Evolutionary conservation across 2,329 filamentous ascomycete species (phyloP), one percentile per base, ranked within the genome.

Genomic region (Hypoxylon rubiginosum): DNA sequence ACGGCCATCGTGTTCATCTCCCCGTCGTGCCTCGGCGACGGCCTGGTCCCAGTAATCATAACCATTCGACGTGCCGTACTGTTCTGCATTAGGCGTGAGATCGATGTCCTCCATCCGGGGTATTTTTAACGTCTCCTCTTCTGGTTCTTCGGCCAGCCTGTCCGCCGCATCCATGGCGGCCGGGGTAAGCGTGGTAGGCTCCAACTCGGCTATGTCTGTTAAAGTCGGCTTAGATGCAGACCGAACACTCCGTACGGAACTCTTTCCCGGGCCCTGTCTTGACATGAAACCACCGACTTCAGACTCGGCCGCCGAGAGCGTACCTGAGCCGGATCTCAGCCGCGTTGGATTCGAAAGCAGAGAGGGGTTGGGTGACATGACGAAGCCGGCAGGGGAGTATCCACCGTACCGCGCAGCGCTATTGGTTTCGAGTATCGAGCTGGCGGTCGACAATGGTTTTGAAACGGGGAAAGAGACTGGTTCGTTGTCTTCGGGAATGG

Each of bases 361-460:
- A 3, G 90, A 91, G 36, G 88, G 84, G 46, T 82, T 85, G 0
- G 91, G 90, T 45, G 90, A 92, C 79, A 91, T 88, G 67, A 92
- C 80, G 77, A 87, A 92, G 19, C 84, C 90, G 39, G 82, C 87
- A 1, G 90, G 90, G 24, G 90, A 92, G 78, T 92, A 92, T 30
- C 90, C 90, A 28, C 90, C 90, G 75, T 87, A 85, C 52, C 91
- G 84, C 11, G 91, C 90, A 32, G 86, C 83, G 67, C 79, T 88
- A 75, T 92, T 92, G 36, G 89, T 85, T 58, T 91, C 90, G 55
- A 92, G 83, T 65, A 92, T 91, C n/a, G 90, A 92, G 69, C 76
- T 77, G 19, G 83, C 78, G 52, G 82, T 81, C 24, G 86, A 86
- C 32, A 84, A 76, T 65, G 84, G 82, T 28, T 84, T 80, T 53